These are phyloP conservation scores for Vanderwaltozyma polyspora DNA, from an alignment of 805 yeast genomes.

Conservation along the genomic window DNA sequence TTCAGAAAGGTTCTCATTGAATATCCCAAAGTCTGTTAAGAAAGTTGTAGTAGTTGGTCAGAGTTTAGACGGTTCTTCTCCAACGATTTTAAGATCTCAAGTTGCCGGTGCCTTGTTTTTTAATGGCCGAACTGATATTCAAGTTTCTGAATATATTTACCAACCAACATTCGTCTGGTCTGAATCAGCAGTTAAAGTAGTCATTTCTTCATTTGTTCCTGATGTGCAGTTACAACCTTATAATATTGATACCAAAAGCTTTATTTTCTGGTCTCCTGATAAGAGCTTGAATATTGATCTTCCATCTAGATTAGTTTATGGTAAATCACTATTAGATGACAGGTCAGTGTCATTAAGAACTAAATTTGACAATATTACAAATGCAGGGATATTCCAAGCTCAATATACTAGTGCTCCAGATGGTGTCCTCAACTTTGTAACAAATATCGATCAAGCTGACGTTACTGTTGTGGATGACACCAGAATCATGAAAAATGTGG, in stretches of 20 bases:
- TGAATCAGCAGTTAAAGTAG: conserved; percentile 38
- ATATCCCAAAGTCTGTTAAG: conserved; percentile 48
- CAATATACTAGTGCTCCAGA: conserved; percentile 37
- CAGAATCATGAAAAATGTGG: conserved; percentile 43
- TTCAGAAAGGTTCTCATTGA: conserved; percentile 42
- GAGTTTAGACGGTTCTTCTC: conserved; percentile 26
- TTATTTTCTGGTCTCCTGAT: conserved; percentile 61
- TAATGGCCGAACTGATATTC: conserved; percentile 24
- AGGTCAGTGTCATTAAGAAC: conserved; percentile 45
- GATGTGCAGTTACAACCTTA: conserved; percentile 9
- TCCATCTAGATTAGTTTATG: conserved; percentile 55
- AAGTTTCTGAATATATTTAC: conserved; percentile 43
- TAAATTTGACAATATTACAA: conserved; percentile 57
- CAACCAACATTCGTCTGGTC: conserved; percentile 47
- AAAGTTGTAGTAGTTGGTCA: conserved; percentile 62
- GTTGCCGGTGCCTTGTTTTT: conserved; percentile 61
- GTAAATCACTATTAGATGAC: conserved; percentile 52
- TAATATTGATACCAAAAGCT: conserved; percentile 20
- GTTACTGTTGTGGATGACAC: conserved; percentile 52
- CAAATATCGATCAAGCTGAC: conserved; percentile 46
- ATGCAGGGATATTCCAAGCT: conserved; percentile 68
- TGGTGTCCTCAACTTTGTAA: conserved; percentile 12
- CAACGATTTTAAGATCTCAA: conserved; percentile 51
- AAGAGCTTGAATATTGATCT: conserved; percentile 42
- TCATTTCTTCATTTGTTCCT: conserved; percentile 33